Base-by-base conservation (phyloP, 306 rosid species). In the Casuarina equisetifolia region DNA sequence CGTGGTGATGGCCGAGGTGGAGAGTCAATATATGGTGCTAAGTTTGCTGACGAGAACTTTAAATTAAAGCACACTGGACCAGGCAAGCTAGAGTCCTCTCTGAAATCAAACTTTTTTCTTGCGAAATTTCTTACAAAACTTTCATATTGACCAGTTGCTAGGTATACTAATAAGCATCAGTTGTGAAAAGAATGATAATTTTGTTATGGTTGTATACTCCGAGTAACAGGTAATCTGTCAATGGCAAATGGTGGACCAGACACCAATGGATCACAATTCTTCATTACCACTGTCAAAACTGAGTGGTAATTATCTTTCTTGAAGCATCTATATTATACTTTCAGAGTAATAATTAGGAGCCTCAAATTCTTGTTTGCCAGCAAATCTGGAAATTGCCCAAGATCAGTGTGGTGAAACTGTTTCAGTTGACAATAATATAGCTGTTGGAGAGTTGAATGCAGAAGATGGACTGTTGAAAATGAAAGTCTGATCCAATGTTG, bases 241-340 rank as follows among this genome's bases (percentile, higher is more conserved):
- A 92, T 95, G 97, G 98, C 98, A 53, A 95, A 95, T 85, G 81
- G 90, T 45, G 98, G 98, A 52, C 77, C 87, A 15, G 98, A 89
- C 82, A 92, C 93, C 73, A 95, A 95, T 10, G 97, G 98, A 75
- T 95, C 98, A 0, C 98, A 94, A 59, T 94, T 92, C 85, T 94
- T 92, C 84, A 90, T 94, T 52, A 90, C 95, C 4, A 94, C 98
- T 3, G 82, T 90, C 46, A 90, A 85, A 86, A 92, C 97, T 32
- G 72, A 82, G 88, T 92, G 98, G 97, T 94, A 88, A 77, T 45
- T 73, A 49, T 71, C 52, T 48, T 52, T 79, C 35, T 72, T 70
- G 71, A 45, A 52, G 35, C 9, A 51, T 48, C 44, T 74, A n/a
- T 17, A 40, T 4, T 11, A 67, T 67, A 42, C 51, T 67, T 17